phyloP scores from a whole-genome alignment of 768 basidiomycete genomes.

The Thelephora ganbajun region DNA sequence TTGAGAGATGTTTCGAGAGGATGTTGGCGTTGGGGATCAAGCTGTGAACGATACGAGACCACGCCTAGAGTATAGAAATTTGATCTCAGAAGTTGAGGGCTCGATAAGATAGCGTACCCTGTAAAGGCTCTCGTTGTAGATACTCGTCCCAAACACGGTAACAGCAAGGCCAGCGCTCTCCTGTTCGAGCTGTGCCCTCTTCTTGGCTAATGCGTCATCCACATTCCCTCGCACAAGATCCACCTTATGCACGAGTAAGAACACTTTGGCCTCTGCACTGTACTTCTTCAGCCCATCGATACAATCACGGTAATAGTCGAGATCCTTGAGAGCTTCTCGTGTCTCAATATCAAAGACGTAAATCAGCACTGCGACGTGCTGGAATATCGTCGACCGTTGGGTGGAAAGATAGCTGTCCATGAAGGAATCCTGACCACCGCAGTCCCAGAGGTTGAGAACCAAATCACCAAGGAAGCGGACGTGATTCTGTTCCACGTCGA shows the following conservation, averaged over 20 bases:
- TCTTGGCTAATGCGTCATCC: constrained; percentile 48
- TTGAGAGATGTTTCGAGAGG: constrained; percentile 75
- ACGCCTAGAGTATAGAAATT: constrained; percentile 45
- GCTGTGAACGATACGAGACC: constrained; percentile 95
- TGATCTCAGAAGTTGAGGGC: constrained; percentile 5
- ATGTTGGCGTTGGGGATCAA: constrained; percentile 91
- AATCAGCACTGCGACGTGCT: constrained; percentile 93
- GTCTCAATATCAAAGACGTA: constrained; percentile 97
- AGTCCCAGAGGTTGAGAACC: constrained; percentile 96
- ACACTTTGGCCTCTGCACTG: constrained; percentile 75
- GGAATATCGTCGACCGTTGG: constrained; percentile 89
- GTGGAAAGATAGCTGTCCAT: constrained; percentile 93
- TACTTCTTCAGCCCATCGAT: constrained; percentile 67
- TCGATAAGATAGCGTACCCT: constrained; percentile 35
- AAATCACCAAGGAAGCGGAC: constrained; percentile 95
- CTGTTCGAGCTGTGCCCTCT: constrained; percentile 57
- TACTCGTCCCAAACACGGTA: constrained; percentile 84
- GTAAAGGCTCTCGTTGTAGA: constrained; percentile 95
- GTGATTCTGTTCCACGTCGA: constrained; percentile 96
- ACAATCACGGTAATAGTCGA: constrained; percentile 87
- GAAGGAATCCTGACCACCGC: constrained; percentile 95
- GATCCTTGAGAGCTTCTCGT: constrained; percentile 71
- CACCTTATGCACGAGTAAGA: constrained; percentile 96
- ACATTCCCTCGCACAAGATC: constrained; percentile 69
- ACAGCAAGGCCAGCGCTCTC: constrained; percentile 46